These are phyloP conservation scores for Chalara sp. DNA, from an alignment of 2,329 filamentous ascomycete species.

Conservation along the genomic window DNA sequence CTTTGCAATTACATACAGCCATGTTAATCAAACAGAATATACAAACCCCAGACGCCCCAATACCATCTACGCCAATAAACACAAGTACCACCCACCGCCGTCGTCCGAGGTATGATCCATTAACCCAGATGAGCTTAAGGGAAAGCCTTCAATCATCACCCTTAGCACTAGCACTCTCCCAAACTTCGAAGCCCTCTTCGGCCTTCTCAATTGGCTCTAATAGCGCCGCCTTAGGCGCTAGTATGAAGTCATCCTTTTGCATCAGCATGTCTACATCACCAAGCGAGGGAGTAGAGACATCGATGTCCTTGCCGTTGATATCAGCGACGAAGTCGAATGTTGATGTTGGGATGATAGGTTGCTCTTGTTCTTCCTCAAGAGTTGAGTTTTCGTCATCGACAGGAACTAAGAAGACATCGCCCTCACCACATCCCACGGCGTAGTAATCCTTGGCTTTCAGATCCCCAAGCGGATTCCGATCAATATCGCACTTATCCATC, in stretches of 20 bases:
- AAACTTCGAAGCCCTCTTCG: constrained; percentile 58
- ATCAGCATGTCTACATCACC: constrained; percentile 34
- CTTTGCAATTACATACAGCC: too few relatives aligned
- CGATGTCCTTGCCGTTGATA: constrained; percentile 22
- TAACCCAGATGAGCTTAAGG: too few relatives aligned
- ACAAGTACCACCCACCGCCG: too few relatives aligned
- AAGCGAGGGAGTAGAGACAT: not conserved
- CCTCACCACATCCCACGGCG: constrained; percentile 56
- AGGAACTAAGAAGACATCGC: constrained; percentile 54
- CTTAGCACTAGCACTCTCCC: constrained; percentile 62
- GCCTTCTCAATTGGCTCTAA: constrained; percentile 51
- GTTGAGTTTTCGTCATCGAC: constrained; percentile 39
- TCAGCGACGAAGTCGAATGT: constrained; percentile 24
- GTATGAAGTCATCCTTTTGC: constrained; percentile 28
- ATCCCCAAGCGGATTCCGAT: constrained; percentile 59
- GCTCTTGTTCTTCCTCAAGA: constrained; percentile 11
- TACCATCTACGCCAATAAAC: too few relatives aligned
- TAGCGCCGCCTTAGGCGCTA: constrained; percentile 38
- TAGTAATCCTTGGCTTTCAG: constrained; percentile 64
- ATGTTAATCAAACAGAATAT: too few relatives aligned
- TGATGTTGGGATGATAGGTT: constrained; percentile 5
- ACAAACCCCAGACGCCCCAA: too few relatives aligned
- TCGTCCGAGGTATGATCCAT: too few relatives aligned
- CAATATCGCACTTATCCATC: constrained; percentile 57
- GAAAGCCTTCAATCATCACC: constrained; percentile 33